Percentiles rank a stretch among this genome's conserved stretches.
phyloP scores from a whole-genome alignment of 352 stramenopile genomes.

The Stramenopiles sp. region DNA sequence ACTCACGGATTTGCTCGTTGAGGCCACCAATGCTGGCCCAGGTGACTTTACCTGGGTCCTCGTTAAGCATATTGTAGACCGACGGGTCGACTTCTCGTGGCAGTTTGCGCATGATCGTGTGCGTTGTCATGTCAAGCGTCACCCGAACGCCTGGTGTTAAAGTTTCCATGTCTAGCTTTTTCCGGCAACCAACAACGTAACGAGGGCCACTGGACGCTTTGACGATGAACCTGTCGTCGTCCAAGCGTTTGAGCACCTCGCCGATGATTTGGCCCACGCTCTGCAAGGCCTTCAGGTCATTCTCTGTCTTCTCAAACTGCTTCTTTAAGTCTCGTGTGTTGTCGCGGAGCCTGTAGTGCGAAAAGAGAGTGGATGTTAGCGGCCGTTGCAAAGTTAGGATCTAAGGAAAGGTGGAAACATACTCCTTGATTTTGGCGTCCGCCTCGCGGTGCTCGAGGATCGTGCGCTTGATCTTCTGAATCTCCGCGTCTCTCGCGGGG shows the following conservation, averaged over 20 bases:
- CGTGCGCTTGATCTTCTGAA: no score
- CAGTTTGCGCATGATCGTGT: conserved; percentile 94
- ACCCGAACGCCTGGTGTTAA: conserved; percentile 98
- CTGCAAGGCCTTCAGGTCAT: conserved; percentile 87
- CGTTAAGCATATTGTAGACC: conserved; percentile 96
- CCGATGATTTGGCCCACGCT: conserved; percentile 96
- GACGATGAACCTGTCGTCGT: conserved; percentile 96
- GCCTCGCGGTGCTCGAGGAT: no score
- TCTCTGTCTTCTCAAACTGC: conserved; percentile 97
- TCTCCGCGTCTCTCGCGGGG: no score
- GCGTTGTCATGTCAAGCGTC: conserved; percentile 81
- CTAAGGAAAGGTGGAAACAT: no score
- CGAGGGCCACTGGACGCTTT: conserved; percentile 91
- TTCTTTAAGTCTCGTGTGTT: conserved; percentile 80
- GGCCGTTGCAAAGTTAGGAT: no score
- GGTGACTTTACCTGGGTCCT: conserved; percentile 87
- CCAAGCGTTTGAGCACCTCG: conserved; percentile 90
- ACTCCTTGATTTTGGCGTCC: no score
- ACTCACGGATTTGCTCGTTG: conserved; percentile 96
- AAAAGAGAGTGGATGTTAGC: no score
- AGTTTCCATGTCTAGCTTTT: conserved; percentile 86
- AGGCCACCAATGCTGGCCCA: conserved; percentile 96
- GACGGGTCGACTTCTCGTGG: conserved; percentile 95
- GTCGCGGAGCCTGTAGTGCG: no score
- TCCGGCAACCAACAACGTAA: conserved; percentile 91